Evolutionary conservation across 768 basidiomycete genomes (phyloP).

Genomic region (Lactarius trivialis): DNA sequence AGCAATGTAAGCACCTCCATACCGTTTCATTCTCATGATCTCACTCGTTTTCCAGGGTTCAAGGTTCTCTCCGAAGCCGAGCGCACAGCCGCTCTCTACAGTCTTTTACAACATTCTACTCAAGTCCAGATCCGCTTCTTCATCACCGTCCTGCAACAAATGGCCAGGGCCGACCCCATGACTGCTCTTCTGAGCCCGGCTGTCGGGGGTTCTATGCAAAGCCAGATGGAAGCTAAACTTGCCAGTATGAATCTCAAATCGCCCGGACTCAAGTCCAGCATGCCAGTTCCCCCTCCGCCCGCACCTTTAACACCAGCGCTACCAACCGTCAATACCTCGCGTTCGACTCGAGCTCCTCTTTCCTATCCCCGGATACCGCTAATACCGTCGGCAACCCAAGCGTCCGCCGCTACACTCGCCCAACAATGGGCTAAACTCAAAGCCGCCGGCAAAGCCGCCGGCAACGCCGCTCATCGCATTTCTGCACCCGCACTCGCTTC

Average conservation of each 20-base stretch:
- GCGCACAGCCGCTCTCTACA: slow-evolving; percentile 99
- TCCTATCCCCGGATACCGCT: slow-evolving; percentile 84
- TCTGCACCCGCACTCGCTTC: no score
- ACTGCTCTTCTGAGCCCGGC: no score
- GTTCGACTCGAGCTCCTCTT: slow-evolving; percentile 49
- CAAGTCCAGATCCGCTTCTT: no score
- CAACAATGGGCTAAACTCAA: no score
- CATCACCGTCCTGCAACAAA: no score
- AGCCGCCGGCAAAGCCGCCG: no score
- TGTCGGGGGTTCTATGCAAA: no score
- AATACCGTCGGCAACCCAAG: slow-evolving; percentile 31
- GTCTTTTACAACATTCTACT: no score
- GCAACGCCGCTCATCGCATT: no score
- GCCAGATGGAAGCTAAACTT: no score
- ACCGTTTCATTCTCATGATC: not conserved
- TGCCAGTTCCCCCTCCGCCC: slow-evolving; percentile 75
- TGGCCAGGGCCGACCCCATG: no score
- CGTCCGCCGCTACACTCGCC: slow-evolving; percentile 77
- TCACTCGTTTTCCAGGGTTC: slow-evolving; percentile 62
- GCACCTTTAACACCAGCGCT: slow-evolving; percentile 47
- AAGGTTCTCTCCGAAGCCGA: slow-evolving; percentile 98
- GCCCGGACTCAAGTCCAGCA: slow-evolving; percentile 73
- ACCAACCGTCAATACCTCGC: slow-evolving; percentile 70
- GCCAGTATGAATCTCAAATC: no score
- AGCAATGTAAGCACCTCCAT: slow-evolving; percentile 68